Conservation (phyloP, 1,139 yeast species). For the Yamadazyma friedrichii region DNA sequence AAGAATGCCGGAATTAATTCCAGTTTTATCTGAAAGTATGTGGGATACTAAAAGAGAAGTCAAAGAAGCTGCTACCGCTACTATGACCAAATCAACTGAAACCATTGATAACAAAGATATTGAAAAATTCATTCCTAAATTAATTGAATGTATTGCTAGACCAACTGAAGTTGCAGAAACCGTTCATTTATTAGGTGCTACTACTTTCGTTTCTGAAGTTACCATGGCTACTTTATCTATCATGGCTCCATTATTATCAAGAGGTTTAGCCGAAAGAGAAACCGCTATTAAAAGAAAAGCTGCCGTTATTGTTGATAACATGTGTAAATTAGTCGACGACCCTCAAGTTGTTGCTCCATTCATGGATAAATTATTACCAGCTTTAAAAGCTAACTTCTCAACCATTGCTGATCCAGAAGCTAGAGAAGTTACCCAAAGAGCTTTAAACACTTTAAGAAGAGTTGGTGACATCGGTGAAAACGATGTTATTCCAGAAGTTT, state of each 20-base stretch:
- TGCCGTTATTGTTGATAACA: slow-evolving; percentile 98
- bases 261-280: slow-evolving; percentile 99
- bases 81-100: slow-evolving; percentile 95
- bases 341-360: slow-evolving; percentile 99
- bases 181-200: slow-evolving; percentile 98
- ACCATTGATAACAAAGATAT: slow-evolving; percentile 99
- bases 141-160: slow-evolving; percentile 94
- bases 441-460: slow-evolving; percentile 95
- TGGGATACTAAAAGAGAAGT: slow-evolving; percentile 99
- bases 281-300: slow-evolving; percentile 99
- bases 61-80: slow-evolving; percentile 92
- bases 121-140: slow-evolving; percentile 96
- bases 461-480: slow-evolving; percentile 95
- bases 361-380: slow-evolving; percentile 92
- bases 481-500: slow-evolving; percentile 91
- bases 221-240: slow-evolving; percentile 99
- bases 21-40: slow-evolving; percentile 98
- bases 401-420: slow-evolving; percentile 99
- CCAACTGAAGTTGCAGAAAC: slow-evolving; percentile 98
- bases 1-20: slow-evolving; percentile 99
- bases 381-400: slow-evolving; percentile 88
- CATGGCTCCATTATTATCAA: slow-evolving; percentile 97
- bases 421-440: slow-evolving; percentile 96
- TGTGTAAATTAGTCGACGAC: slow-evolving; percentile 99
- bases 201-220: slow-evolving; percentile 98